Conservation (phyloP, 768 basidiomycete genomes). For the Collybiopsis confluens region DNA sequence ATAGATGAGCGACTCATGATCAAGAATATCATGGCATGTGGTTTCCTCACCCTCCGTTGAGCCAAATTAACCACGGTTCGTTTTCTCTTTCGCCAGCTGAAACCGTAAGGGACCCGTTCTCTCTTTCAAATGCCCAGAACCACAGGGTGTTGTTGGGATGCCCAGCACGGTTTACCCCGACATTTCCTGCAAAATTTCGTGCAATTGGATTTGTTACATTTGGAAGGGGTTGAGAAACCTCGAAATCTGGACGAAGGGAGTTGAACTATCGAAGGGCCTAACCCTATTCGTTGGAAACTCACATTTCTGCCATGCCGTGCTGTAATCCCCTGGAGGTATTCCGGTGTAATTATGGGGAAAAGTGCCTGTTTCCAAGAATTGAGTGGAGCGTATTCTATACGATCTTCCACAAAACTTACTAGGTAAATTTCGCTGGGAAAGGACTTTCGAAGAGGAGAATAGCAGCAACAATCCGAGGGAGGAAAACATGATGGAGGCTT, state of each 20-base stretch:
- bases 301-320: slow-evolving; percentile 63
- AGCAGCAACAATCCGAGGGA: no score
- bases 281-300: slow-evolving; percentile 15
- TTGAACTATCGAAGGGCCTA: background rate
- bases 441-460: background rate
- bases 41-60: slow-evolving; percentile 65
- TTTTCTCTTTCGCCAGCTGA: slow-evolving; percentile 18
- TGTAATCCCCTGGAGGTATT: slow-evolving; percentile 42
- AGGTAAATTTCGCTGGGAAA: background rate
- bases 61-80: slow-evolving; percentile 70
- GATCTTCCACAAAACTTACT: background rate
- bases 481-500: no score
- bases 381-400: background rate
- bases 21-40: no score
- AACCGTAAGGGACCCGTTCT: slow-evolving; percentile 34
- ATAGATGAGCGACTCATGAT: background rate
- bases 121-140: slow-evolving; percentile 36
- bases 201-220: slow-evolving; percentile 46
- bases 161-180: slow-evolving; percentile 51
- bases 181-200: slow-evolving; percentile 61
- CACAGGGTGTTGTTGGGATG: slow-evolving; percentile 41
- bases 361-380: slow-evolving; percentile 12
- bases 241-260: slow-evolving; percentile 42
- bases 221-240: slow-evolving; percentile 51
- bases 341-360: slow-evolving; percentile 47